Percentiles rank a stretch among this genome's conserved stretches.
These are phyloP conservation scores for Starmera quercuum DNA, from an alignment of 805 yeast species.

Conservation along the genomic window DNA sequence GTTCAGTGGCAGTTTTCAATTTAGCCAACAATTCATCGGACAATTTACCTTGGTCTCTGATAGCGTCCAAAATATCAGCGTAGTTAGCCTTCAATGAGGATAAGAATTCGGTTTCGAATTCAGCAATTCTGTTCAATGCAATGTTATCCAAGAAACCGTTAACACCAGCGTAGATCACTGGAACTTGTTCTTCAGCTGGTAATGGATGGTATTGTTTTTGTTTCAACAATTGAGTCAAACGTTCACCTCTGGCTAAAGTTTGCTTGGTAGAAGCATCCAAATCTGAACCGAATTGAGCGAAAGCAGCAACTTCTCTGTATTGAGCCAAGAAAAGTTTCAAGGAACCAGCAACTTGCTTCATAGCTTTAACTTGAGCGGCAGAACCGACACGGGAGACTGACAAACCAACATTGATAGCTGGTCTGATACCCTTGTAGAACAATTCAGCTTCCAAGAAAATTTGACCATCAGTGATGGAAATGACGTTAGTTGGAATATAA, in stretches of 20 bases:
- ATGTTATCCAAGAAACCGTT: slow-evolving; percentile 94
- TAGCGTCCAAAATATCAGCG: slow-evolving; percentile 72
- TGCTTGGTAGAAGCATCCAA: slow-evolving; percentile 99
- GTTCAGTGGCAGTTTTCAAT: slow-evolving; percentile 87
- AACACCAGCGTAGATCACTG: slow-evolving; percentile 98
- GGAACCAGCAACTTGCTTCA: slow-evolving; percentile 99
- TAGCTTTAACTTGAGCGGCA: slow-evolving; percentile 99
- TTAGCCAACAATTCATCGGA: slow-evolving; percentile 78
- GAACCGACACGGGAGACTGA: slow-evolving; percentile 99
- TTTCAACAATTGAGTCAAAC: slow-evolving; percentile 97
- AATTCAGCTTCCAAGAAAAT: slow-evolving; percentile 98
- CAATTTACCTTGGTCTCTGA: slow-evolving; percentile 85
- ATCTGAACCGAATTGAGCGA: slow-evolving; percentile 99
- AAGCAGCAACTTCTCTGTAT: slow-evolving; percentile 99
- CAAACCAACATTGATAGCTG: slow-evolving; percentile 99
- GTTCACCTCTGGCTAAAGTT: slow-evolving; percentile 99
- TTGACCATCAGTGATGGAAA: slow-evolving; percentile 96
- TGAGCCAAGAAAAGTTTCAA: slow-evolving; percentile 99
- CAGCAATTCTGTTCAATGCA: slow-evolving; percentile 78
- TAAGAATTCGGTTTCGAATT: slow-evolving; percentile 89
- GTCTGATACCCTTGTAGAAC: slow-evolving; percentile 99
- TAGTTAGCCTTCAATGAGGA: slow-evolving; percentile 89
- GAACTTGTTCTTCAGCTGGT: slow-evolving; percentile 99
- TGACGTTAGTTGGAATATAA: slow-evolving; percentile 95
- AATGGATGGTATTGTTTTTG: slow-evolving; percentile 96